Evolutionary conservation across 805 yeast species (phyloP).

Genomic region (Scheffersomyces stipitis): DNA sequence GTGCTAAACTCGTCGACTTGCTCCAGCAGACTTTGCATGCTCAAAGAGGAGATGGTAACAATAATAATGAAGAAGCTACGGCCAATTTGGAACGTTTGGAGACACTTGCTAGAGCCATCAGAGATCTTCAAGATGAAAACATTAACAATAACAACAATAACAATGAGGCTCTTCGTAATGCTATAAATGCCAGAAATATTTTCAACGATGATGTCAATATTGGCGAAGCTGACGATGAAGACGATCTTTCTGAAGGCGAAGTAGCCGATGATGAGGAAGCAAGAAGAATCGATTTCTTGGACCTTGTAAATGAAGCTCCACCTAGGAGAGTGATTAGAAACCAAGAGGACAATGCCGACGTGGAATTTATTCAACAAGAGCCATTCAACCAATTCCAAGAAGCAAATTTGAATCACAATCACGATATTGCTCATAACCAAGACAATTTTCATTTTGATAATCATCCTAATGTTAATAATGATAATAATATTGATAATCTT

Average conservation of each 20-base stretch:
- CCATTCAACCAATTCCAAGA: not conserved
- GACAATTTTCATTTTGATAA: slow-evolving; percentile 1
- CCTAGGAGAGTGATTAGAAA: not conserved
- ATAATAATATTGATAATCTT: not conserved
- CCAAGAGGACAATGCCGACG: not conserved
- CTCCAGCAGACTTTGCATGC: slow-evolving; percentile 29
- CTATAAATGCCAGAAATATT: slow-evolving; percentile 16
- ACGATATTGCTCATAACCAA: slow-evolving; percentile 14
- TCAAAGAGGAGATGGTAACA: slow-evolving; percentile 20
- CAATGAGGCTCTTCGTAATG: slow-evolving; percentile 20
- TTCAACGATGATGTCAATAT: slow-evolving; percentile 1
- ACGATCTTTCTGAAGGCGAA: not conserved
- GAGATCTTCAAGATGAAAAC: slow-evolving; percentile 19
- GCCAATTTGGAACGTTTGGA: slow-evolving; percentile 20
- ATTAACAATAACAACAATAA: slow-evolving; percentile 6
- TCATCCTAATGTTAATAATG: not conserved
- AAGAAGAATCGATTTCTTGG: not conserved
- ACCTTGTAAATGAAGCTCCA: not conserved
- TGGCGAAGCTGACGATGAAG: not conserved
- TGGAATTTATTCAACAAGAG: not conserved
- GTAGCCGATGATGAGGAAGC: not conserved
- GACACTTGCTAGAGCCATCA: slow-evolving; percentile 26
- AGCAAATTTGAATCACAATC: not conserved
- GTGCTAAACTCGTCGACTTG: slow-evolving; percentile 39
- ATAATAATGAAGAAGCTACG: slow-evolving; percentile 17